These are phyloP conservation scores for Dionaea muscipula DNA, from an alignment of 179 eudicot genomes.

Conservation along the genomic window DNA sequence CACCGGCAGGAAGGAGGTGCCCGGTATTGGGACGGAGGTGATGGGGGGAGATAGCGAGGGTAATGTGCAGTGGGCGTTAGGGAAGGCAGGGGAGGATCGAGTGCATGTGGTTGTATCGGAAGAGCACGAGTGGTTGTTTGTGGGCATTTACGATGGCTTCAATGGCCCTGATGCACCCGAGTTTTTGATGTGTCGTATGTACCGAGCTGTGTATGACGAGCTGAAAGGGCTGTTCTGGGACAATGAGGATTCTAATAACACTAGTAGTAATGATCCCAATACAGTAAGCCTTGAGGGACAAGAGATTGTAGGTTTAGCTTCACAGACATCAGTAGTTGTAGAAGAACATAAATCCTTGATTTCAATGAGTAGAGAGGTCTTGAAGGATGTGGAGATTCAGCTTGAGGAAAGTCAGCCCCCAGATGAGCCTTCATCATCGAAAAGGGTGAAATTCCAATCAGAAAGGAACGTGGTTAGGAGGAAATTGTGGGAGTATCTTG, in stretches of 20 bases:
- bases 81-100: conserved; percentile 97
- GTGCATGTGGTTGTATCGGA: conserved; percentile 96
- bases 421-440: conserved; percentile 16
- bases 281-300: conserved; percentile 4
- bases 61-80: conserved; percentile 91
- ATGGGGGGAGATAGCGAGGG: conserved; percentile 28
- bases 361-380: conserved; percentile 9
- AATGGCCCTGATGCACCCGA: conserved; percentile 99
- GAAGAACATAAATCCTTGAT: conserved; percentile 6
- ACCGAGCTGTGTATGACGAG: conserved; percentile 57
- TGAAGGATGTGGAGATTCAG: conserved; percentile 9
- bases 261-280: conserved; percentile 3
- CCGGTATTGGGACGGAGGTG: conserved; percentile 12
- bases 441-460: conserved; percentile 55
- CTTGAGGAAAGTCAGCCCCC: too few relatives aligned
- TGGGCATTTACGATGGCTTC: conserved; percentile 97
- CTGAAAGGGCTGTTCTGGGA: conserved; percentile 94
- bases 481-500: conserved; percentile 80
- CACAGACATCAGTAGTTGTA: conserved; percentile 12
- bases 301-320: conserved; percentile 13
- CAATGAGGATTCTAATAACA: conserved; percentile 22
- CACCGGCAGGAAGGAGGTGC: conserved; percentile 32
- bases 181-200: conserved; percentile 84
- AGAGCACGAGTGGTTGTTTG: conserved; percentile 91
- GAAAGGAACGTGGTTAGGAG: conserved; percentile 44